Evolutionary conservation across 805 yeast species (phyloP).

Genomic region (Starmerella floris): DNA sequence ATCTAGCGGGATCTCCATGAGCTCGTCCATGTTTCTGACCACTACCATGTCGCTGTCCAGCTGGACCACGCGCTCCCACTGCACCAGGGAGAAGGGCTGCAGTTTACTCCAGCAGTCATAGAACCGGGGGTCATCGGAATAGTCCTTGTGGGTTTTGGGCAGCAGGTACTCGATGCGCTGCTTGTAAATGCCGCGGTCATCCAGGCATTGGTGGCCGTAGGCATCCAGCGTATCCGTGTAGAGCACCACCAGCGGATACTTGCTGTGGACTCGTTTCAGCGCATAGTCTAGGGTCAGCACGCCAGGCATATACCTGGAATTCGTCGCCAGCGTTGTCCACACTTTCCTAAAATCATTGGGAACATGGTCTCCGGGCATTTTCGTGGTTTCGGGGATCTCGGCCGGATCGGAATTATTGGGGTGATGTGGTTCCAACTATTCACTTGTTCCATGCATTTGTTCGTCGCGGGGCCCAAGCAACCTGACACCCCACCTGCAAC

Average conservation of each 20-base stretch:
- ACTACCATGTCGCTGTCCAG: conserved; percentile 51
- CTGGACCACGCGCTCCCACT: conserved; percentile 42
- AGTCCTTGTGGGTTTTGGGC: conserved; percentile 35
- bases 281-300: conserved; percentile 39
- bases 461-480: no score
- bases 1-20: conserved; percentile 36
- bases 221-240: conserved; percentile 37
- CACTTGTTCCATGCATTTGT: no score
- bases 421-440: no score
- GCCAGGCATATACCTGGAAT: conserved; percentile 39
- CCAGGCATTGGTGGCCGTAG: conserved; percentile 33
- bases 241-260: conserved; percentile 40
- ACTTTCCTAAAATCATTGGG: conserved; percentile 22
- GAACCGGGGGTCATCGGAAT: conserved; percentile 40
- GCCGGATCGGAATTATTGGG: no score
- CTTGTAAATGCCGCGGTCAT: conserved; percentile 32
- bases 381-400: no score
- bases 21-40: conserved; percentile 44
- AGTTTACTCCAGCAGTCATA: conserved; percentile 51
- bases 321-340: conserved; percentile 48
- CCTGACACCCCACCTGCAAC: no score
- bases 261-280: conserved; percentile 32
- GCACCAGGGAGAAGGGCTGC: conserved; percentile 39
- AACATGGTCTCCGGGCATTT: background rate
- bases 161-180: conserved; percentile 32